Base-by-base conservation (phyloP, 2,329 filamentous ascomycete genomes). In the Botrytis deweyae region DNA sequence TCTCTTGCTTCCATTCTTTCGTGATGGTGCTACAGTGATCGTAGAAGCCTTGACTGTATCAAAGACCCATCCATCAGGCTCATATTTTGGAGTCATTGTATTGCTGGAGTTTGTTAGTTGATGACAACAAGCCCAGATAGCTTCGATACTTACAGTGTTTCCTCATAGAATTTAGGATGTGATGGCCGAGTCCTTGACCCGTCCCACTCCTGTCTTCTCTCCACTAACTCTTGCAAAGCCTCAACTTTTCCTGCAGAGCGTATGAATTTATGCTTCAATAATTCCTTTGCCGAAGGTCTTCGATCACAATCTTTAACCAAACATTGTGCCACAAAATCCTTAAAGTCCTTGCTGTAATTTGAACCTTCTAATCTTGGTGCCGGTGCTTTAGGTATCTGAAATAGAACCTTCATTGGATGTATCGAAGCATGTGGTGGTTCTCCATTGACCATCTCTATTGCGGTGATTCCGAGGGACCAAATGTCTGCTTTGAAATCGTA, bases 341-440 rank as follows among this genome's bases (percentile, higher is more conserved):
- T 97, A 85, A 98, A 97, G 55, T 97, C 93, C 79, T 88, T 92
- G 83, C 93, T 95, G 83, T 94, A 98, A 75, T 91, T 82, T 40
- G 85, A 88, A 36, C 94, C 95, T 81, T 97, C 94, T 1, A 99
- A 85, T 59, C 91, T 88, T 8, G 96, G 95, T 3, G 96, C 91
- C 2, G 93, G 86, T 78, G 94, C 94, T 84, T 97, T 97, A 12
- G 94, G 94, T 75, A 97, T 97, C 74, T 95, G 87, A 80, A 97
- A 96, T 16, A 97, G 86, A 16, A 97, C 94, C 83, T 97, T 97
- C 94, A 97, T 97, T 6, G 94, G 94, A 81, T 97, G 94, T 1
- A 93, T 92, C 76, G 91, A 90, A 70, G 92, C 93, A 81, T 97
- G 88, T 0, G 94, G 94, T n/a, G 94, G 94, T 80, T 97, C 94